Conservation (phyloP, 176 grass and related monocot species). For the Eragrostis curvula region DNA sequence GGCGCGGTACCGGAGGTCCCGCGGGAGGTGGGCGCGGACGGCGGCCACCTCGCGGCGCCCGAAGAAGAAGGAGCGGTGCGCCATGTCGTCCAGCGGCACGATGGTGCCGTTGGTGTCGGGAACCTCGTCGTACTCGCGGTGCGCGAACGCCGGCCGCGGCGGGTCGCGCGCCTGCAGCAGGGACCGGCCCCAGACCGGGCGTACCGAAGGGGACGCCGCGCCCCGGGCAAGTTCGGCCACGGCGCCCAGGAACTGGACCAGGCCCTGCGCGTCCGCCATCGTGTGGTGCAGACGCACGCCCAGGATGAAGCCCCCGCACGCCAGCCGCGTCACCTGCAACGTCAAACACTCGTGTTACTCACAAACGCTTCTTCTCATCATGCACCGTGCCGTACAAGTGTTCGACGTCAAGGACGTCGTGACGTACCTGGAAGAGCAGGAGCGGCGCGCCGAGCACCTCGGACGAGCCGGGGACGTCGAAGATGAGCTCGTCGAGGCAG, state of each 20-base stretch:
- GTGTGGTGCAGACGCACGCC: background rate
- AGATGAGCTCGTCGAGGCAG: constrained; percentile 68
- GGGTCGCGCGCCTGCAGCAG: background rate
- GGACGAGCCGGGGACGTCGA: constrained; percentile 65
- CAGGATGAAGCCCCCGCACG: background rate
- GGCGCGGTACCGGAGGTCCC: constrained; percentile 36
- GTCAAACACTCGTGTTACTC: too few species aligned
- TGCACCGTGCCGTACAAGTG: too few species aligned
- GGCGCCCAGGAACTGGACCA: background rate
- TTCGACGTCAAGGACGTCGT: background rate
- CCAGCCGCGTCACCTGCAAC: background rate
- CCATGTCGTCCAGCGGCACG: background rate
- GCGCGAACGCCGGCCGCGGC: background rate
- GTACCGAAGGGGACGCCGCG: background rate
- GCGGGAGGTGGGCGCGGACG: constrained; percentile 34
- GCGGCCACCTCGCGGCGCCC: background rate
- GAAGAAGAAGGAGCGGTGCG: constrained; percentile 7
- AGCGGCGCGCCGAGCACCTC: constrained; percentile 60
- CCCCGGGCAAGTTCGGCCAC: background rate
- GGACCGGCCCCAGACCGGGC: background rate
- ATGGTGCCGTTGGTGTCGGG: background rate
- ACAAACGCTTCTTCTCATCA: too few species aligned
- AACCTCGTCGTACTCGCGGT: background rate
- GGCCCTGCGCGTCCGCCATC: constrained; percentile 1
- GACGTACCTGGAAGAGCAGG: constrained; percentile 68